phyloP scores from a whole-genome alignment of 768 basidiomycete species.

The Roridomyces roridus region DNA sequence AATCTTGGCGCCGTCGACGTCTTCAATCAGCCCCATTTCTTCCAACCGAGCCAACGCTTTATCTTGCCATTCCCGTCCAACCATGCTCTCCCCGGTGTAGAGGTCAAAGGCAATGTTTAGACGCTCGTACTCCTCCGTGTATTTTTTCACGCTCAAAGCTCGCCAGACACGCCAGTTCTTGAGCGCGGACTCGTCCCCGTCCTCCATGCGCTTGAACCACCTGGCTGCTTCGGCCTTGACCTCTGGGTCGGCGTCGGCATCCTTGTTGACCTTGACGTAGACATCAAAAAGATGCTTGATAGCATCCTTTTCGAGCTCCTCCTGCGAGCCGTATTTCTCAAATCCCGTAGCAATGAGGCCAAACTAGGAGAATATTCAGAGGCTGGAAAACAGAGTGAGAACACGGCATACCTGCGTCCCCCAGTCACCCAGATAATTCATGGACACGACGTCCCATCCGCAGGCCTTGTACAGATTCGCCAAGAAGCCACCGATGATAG shows the following conservation, averaged over 20 bases:
- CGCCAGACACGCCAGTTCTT: constrained; percentile 94
- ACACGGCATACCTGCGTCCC: constrained; percentile 82
- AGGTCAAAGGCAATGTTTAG: constrained; percentile 92
- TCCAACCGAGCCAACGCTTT: constrained; percentile 72
- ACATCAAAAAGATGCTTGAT: constrained; percentile 95
- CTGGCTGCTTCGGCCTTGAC: constrained; percentile 80
- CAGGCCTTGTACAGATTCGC: constrained; percentile 89
- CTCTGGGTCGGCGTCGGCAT: constrained; percentile 71
- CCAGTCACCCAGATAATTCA: constrained; percentile 99
- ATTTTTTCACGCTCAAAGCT: constrained; percentile 87
- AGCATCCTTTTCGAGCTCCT: constrained; percentile 82
- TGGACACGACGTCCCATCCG: constrained; percentile 89
- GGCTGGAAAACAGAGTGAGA: neutral
- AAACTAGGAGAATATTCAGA: constrained; percentile 50
- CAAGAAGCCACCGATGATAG: constrained; percentile 98
- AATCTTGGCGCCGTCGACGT: constrained; percentile 81
- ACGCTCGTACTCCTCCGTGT: constrained; percentile 85
- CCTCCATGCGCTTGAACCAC: constrained; percentile 96
- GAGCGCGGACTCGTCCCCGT: constrained; percentile 85
- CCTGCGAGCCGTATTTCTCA: constrained; percentile 88
- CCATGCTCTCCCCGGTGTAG: constrained; percentile 90
- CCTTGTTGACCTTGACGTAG: constrained; percentile 93
- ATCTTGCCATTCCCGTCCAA: constrained; percentile 75
- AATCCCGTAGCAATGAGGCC: constrained; percentile 91
- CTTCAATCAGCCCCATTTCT: constrained; percentile 76